Percentiles rank a stretch among this genome's conserved stretches.
phyloP scores from a whole-genome alignment of 176 grass and related monocot genomes.

The Musa beccarii region DNA sequence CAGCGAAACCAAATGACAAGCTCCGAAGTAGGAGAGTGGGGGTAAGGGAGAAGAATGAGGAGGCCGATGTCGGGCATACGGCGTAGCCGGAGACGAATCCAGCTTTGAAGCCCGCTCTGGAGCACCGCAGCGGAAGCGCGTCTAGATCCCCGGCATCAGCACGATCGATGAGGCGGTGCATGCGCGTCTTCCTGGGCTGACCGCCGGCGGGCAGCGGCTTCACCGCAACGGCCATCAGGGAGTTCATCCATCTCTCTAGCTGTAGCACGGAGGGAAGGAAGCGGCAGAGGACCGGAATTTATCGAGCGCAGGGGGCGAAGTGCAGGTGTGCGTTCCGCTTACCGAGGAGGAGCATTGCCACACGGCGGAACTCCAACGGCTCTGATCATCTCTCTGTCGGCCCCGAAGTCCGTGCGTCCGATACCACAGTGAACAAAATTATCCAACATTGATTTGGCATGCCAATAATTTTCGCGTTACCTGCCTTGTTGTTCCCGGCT shows the following conservation, averaged over 20 bases:
- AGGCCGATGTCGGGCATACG: constrained; percentile 40
- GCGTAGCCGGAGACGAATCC: constrained; percentile 44
- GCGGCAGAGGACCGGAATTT: no score
- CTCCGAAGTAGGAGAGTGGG: not conserved
- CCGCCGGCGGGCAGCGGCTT: not conserved
- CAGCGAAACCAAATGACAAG: not conserved
- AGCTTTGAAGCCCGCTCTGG: constrained; percentile 26
- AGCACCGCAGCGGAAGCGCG: constrained; percentile 44
- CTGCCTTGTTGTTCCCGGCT: no score
- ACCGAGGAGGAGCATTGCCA: no score
- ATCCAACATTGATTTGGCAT: no score
- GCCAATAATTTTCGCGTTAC: no score
- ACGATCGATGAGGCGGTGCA: constrained; percentile 27
- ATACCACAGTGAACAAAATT: no score
- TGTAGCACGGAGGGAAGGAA: no score
- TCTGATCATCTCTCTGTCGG: no score
- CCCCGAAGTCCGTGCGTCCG: no score
- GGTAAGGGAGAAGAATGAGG: constrained; percentile 17
- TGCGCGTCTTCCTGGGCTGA: constrained; percentile 6
- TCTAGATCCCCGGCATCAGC: constrained; percentile 32
- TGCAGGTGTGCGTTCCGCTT: no score
- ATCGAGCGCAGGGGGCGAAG: no score
- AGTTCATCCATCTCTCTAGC: not conserved
- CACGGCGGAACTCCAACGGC: no score
- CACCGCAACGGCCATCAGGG: not conserved